phyloP scores from a whole-genome alignment of 352 stramenopile genomes.

The Phytopythium kandeliae region DNA sequence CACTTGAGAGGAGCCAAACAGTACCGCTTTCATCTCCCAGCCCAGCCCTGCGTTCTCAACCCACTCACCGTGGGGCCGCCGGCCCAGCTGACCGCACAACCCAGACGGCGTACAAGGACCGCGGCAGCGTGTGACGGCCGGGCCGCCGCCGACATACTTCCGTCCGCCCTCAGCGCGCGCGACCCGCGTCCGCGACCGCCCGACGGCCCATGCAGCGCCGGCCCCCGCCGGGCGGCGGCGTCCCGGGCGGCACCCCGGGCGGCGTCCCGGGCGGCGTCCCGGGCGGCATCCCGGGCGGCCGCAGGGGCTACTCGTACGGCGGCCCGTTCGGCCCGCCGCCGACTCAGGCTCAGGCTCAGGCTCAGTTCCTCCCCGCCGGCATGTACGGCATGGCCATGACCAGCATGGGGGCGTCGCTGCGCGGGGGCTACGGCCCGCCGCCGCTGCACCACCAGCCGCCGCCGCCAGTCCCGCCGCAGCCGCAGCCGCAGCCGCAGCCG shows the following conservation, averaged over 20 bases:
- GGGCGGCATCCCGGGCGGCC: background rate
- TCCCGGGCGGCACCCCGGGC: slow-evolving; percentile 1
- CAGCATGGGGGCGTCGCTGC: slow-evolving; percentile 21
- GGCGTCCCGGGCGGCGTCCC: background rate
- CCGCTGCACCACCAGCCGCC: slow-evolving; percentile 10
- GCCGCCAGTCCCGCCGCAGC: slow-evolving; percentile 9
- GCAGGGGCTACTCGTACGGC: slow-evolving; percentile 2
- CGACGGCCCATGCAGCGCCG: background rate
- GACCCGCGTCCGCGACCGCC: too few relatives aligned
- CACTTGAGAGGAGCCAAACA: too few relatives aligned
- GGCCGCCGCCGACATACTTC: background rate
- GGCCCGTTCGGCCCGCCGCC: background rate
- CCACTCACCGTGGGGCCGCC: too few relatives aligned
- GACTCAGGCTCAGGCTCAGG: background rate
- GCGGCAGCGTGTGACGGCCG: background rate
- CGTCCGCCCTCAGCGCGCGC: too few relatives aligned
- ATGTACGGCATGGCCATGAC: slow-evolving; percentile 19
- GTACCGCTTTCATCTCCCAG: too few relatives aligned
- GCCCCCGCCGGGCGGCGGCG: background rate
- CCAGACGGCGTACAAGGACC: too few relatives aligned
- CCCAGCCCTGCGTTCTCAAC: too few relatives aligned
- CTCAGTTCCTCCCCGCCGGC: background rate
- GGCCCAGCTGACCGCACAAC: too few relatives aligned
- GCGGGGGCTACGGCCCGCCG: slow-evolving; percentile 14
- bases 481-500: slow-evolving; percentile 11